A percentile compares a stretch with the other conserved stretches of the same genome.
phyloP scores from a whole-genome alignment of 495 filamentous ascomycete species.

The Podospora australis region DNA sequence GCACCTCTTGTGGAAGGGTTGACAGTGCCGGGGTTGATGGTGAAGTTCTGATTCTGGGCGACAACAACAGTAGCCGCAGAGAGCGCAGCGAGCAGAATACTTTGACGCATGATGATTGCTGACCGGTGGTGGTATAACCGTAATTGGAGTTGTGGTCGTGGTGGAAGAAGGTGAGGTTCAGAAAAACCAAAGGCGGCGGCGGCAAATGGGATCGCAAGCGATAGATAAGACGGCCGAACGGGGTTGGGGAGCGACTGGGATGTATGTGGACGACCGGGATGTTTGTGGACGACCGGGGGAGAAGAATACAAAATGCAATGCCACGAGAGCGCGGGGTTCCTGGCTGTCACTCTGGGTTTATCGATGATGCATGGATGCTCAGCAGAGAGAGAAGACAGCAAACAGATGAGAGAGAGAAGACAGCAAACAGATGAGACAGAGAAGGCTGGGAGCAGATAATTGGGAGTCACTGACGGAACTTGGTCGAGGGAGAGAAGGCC shows the following conservation, averaged over 20 bases:
- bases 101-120: conserved; percentile 24
- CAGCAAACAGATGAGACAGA: conserved; percentile 2
- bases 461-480: no score
- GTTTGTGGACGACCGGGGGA: not conserved
- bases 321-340: conserved; percentile 1
- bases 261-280: not conserved
- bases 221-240: not conserved
- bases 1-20: conserved; percentile 14
- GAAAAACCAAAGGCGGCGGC: not conserved
- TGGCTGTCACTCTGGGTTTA: not conserved
- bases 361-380: not conserved
- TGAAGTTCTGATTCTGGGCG: conserved; percentile 29
- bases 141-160: not conserved
- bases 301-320: not conserved
- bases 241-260: not conserved
- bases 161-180: not conserved
- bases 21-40: conserved; percentile 22
- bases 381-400: not conserved
- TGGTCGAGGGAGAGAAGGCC: conserved; percentile 9
- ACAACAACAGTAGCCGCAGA: conserved; percentile 22
- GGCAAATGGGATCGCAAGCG: not conserved
- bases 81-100: conserved; percentile 25
- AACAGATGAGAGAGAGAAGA: not conserved
- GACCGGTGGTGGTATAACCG: not conserved
- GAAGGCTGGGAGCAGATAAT: conserved; percentile 8